phyloP scores from a whole-genome alignment of 371 early-diverging fungal genomes.

The Dinochytrium kinnereticum region DNA sequence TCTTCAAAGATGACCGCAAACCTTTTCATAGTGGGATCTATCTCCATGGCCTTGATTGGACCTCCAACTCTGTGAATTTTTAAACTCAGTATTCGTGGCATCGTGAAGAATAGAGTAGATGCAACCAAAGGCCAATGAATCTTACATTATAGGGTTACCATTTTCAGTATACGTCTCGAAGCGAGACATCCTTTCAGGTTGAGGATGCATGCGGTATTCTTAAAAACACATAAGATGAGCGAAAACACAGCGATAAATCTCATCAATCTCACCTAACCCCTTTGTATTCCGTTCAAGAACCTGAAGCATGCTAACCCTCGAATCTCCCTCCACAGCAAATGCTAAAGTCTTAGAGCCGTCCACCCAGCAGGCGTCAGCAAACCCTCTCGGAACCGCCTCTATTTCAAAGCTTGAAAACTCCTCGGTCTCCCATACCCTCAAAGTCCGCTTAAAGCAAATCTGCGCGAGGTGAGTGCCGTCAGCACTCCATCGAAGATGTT shows the following conservation, averaged over 20 bases:
- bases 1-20: slow-evolving; percentile 57
- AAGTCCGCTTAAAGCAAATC: slow-evolving; percentile 27
- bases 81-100: not conserved
- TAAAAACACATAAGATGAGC: not conserved
- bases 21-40: slow-evolving; percentile 58
- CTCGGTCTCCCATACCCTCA: slow-evolving; percentile 42
- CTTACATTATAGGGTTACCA: slow-evolving; percentile 4
- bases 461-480: slow-evolving; percentile 44
- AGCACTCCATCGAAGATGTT: slow-evolving; percentile 32
- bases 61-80: slow-evolving; percentile 51
- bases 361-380: slow-evolving; percentile 23
- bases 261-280: slow-evolving; percentile 10
- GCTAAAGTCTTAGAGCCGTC: slow-evolving; percentile 28
- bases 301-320: slow-evolving; percentile 20
- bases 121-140: not conserved
- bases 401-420: slow-evolving; percentile 28
- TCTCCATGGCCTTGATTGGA: slow-evolving; percentile 45
- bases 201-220: slow-evolving; percentile 33
- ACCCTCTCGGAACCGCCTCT: slow-evolving; percentile 16
- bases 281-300: slow-evolving; percentile 1
- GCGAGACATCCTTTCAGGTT: slow-evolving; percentile 8
- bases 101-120: not conserved
- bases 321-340: slow-evolving; percentile 31
- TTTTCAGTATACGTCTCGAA: not conserved
- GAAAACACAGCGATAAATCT: not conserved